A percentile compares a stretch with the other conserved stretches of the same genome.
phyloP scores from a whole-genome alignment of 768 basidiomycete species.

The Phlebiopsis gigantea region DNA sequence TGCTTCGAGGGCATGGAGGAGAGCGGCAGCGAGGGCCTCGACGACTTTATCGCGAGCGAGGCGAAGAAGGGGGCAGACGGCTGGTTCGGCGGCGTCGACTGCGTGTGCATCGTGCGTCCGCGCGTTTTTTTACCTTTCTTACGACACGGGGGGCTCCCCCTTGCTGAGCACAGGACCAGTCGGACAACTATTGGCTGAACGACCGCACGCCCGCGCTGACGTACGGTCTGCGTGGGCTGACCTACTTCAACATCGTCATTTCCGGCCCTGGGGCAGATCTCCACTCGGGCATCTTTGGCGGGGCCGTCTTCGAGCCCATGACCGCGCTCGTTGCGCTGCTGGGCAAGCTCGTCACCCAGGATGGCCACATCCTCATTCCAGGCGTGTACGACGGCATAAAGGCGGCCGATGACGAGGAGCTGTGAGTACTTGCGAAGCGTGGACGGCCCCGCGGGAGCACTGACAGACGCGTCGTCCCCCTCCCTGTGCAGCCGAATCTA shows the following conservation, averaged over 20 bases:
- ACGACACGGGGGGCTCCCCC: not conserved
- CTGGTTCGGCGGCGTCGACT: conserved; percentile 86
- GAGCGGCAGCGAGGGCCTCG: conserved; percentile 84
- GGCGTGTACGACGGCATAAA: conserved; percentile 85
- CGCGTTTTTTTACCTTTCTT: too few relatives aligned
- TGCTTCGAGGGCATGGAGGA: conserved; percentile 99
- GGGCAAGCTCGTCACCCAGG: conserved; percentile 72
- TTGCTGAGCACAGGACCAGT: conserved; percentile 33
- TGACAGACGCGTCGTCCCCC: too few relatives aligned
- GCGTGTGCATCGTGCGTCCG: conserved; percentile 77
- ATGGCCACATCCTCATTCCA: conserved; percentile 83
- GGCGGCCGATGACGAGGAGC: conserved; percentile 67
- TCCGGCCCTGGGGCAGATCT: conserved; percentile 81
- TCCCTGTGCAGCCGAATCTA: conserved; percentile 52
- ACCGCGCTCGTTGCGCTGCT: conserved; percentile 82
- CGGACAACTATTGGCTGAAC: conserved; percentile 92
- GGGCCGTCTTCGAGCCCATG: conserved; percentile 88
- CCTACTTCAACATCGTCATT: conserved; percentile 78
- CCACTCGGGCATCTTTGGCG: conserved; percentile 84
- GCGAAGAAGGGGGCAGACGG: conserved; percentile 52
- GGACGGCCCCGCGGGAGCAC: not conserved
- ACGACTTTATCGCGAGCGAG: conserved; percentile 77
- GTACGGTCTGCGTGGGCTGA: conserved; percentile 82
- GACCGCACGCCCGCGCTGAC: conserved; percentile 74
- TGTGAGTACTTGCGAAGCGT: conserved; percentile 31